Evolutionary conservation across 768 basidiomycete genomes (phyloP), one percentile per base, ranked within the genome.

Genomic region (Tricholomella constricta): DNA sequence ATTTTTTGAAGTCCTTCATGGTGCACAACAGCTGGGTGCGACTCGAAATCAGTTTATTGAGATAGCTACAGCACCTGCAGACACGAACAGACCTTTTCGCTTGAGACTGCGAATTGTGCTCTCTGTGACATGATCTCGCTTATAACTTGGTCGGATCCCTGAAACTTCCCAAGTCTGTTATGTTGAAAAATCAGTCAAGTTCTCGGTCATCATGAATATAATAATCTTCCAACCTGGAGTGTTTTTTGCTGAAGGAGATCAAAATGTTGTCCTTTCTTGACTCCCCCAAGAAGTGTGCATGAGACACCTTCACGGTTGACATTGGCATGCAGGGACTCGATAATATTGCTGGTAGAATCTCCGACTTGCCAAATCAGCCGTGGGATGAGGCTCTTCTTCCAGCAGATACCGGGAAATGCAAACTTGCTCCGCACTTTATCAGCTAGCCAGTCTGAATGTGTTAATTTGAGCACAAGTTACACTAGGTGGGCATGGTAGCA

Each of bases 331-430:
- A 59, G 42, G n/a, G 40, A 43, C 22, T 71, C 67, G 37, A 65
- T 60, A 0, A 68, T 15, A 36, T 71, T 71, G 6, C 52, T 69
- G 8, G 56, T 66, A 0, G 35, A 20, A 12, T 66, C 49, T 0
- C 63, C 64, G 4, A 54, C 59, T 17, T 56, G 40, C 70, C 69
- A 71, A 1, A 71, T 55, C 3, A 29, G 25, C 9, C 32, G 17
- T 0, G 65, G 65, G 12, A 70, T 68, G n/a, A 48, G 58, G 36
- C 66, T 67, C 19, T 56, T 60, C 35, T 61, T 60, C 69, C 69
- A 71, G 50, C 69, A 71, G 15, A 71, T 54, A 1, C 45, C 69
- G 3, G 58, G 31, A 22, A 68, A 60, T 0, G 59, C 65, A 48
- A 70, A 71, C 15, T 62, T 53, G n/a, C 57, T 54, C 3, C 56